Evolutionary conservation across 192 early-diverging fungal species (phyloP).

Genomic region (Rhizoclosmatium globosum): DNA sequence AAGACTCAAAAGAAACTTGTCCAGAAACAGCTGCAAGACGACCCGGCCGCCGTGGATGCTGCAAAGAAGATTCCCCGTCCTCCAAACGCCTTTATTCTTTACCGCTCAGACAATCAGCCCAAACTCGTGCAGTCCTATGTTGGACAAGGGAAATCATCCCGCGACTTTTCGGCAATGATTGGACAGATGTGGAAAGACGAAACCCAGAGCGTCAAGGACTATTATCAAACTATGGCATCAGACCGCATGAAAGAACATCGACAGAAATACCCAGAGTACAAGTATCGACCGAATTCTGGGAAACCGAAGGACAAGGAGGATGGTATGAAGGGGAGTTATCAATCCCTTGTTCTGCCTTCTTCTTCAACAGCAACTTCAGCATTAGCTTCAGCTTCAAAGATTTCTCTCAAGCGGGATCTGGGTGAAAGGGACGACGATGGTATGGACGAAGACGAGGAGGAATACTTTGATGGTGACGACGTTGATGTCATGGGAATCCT

Average conservation of each 20-base stretch:
- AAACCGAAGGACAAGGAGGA: neutral
- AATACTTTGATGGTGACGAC: no score
- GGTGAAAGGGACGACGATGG: no score
- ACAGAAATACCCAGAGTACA: constrained; percentile 14
- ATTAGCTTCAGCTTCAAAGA: no score
- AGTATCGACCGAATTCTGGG: constrained; percentile 3
- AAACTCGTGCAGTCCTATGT: constrained; percentile 3
- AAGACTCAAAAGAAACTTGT: no score
- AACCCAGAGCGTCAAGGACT: neutral
- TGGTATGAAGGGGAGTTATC: neutral
- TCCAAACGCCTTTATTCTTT: constrained; percentile 35
- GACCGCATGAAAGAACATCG: constrained; percentile 20
- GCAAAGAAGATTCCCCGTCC: constrained; percentile 13
- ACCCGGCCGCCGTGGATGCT: neutral
- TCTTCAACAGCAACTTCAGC: no score
- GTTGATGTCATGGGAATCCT: no score
- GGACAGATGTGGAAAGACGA: constrained; percentile 23
- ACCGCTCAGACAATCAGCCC: constrained; percentile 29
- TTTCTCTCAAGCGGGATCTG: no score
- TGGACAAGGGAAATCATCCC: constrained; percentile 16
- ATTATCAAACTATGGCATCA: constrained; percentile 15
- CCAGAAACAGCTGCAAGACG: neutral
- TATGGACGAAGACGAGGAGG: no score
- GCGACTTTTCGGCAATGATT: constrained; percentile 10
- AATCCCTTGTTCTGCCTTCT: neutral